Conservation (phyloP, 2,329 filamentous ascomycete genomes). For the Sodiomyces alkalinus region DNA sequence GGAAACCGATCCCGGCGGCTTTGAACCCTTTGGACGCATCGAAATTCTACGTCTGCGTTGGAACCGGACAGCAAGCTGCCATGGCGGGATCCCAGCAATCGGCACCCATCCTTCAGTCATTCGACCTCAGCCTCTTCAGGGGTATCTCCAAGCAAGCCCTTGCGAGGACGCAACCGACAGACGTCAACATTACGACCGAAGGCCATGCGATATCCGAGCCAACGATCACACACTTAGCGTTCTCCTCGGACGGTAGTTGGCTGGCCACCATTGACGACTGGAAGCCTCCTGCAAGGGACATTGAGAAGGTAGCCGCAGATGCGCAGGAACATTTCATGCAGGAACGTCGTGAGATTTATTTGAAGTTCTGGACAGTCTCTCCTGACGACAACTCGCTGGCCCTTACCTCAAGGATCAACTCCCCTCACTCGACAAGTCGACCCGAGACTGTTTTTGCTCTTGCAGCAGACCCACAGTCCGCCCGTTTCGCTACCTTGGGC, state of each 20-base stretch:
- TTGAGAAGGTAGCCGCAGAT: slow-evolving; percentile 28
- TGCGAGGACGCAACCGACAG: slow-evolving; percentile 74
- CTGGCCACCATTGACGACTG: slow-evolving; percentile 86
- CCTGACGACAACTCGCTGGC: slow-evolving; percentile 45
- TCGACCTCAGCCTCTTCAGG: slow-evolving; percentile 65
- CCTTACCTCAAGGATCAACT: slow-evolving; percentile 69
- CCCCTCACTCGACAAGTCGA: slow-evolving; percentile 52
- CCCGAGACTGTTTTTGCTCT: slow-evolving; percentile 55
- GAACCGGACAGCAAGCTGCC: slow-evolving; percentile 41
- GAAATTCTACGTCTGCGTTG: slow-evolving; percentile 53
- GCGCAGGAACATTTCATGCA: slow-evolving; percentile 28
- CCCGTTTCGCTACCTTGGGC: slow-evolving; percentile 73
- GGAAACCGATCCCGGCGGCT: slow-evolving; percentile 39
- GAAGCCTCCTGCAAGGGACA: slow-evolving; percentile 57
- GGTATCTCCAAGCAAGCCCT: slow-evolving; percentile 79
- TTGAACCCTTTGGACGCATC: slow-evolving; percentile 48
- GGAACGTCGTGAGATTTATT: slow-evolving; percentile 53
- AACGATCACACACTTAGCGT: slow-evolving; percentile 56
- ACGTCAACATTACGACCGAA: slow-evolving; percentile 59
- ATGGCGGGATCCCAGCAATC: slow-evolving; percentile 33
- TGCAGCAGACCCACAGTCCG: slow-evolving; percentile 49
- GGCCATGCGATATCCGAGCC: slow-evolving; percentile 62
- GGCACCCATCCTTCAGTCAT: slow-evolving; percentile 58
- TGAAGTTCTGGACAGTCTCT: slow-evolving; percentile 81
- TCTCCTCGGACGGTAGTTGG: slow-evolving; percentile 75